A percentile compares a stretch with the other conserved stretches of the same genome.
Evolutionary conservation across 2,329 filamentous ascomycete species (phyloP).

Genomic region (Cladophialophora yegresii): DNA sequence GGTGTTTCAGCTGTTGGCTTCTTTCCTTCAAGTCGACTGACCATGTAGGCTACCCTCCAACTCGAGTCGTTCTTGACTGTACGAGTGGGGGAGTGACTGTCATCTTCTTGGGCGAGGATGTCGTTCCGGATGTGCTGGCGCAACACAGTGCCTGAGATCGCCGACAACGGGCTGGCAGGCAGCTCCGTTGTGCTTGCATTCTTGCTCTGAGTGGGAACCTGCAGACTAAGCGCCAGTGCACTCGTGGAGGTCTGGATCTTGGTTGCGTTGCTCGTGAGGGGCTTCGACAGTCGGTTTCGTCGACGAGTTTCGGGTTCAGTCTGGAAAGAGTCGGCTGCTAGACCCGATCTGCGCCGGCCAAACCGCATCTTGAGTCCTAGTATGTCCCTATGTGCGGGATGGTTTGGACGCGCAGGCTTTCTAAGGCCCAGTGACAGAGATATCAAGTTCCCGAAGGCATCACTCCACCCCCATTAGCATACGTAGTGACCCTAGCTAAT

Average conservation of each 20-base stretch:
- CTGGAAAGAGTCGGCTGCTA: constrained; percentile 16
- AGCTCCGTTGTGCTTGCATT: constrained; percentile 23
- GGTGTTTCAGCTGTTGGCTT: constrained; percentile 8
- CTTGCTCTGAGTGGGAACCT: constrained; percentile 18
- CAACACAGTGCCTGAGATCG: constrained; percentile 14
- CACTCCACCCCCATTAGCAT: background rate
- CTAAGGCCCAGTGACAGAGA: background rate
- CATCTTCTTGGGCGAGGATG: constrained; percentile 6
- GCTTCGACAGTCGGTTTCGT: constrained; percentile 36
- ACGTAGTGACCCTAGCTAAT: background rate
- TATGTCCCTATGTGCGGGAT: background rate
- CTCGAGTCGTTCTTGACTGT: constrained; percentile 20
- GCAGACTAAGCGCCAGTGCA: constrained; percentile 23
- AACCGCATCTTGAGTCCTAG: constrained; percentile 24
- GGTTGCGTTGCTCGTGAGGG: constrained; percentile 33
- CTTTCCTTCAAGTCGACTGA: constrained; percentile 27
- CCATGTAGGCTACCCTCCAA: constrained; percentile 31
- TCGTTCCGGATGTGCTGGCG: constrained; percentile 21
- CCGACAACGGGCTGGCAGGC: constrained; percentile 19
- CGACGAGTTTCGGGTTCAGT: constrained; percentile 29
- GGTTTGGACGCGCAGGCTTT: background rate
- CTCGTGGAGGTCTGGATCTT: constrained; percentile 16
- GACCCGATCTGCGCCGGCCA: constrained; percentile 24
- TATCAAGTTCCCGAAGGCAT: background rate
- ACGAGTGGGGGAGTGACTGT: constrained; percentile 10